A percentile compares a stretch with the other conserved stretches of the same genome.
These are phyloP conservation scores for Ceratocystis diversiconidia DNA, from an alignment of 2,329 filamentous ascomycete species.

Conservation along the genomic window DNA sequence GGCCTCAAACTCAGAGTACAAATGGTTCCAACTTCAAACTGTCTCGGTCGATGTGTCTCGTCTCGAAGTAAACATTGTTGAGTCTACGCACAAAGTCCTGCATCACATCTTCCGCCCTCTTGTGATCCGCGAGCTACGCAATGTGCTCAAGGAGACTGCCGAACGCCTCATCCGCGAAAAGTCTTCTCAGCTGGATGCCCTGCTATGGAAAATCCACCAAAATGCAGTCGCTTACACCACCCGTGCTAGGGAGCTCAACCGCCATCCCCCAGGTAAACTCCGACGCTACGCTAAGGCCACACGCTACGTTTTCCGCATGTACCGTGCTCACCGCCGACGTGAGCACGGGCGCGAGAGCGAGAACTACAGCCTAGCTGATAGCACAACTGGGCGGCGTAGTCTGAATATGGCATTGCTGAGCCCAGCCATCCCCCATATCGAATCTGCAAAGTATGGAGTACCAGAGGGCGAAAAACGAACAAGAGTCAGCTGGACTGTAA, in stretches of 20 bases:
- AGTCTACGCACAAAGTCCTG: constrained; percentile 88
- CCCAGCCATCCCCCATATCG: background rate
- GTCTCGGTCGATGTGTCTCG: constrained; percentile 72
- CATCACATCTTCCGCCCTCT: constrained; percentile 79
- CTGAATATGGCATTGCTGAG: background rate
- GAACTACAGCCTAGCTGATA: background rate
- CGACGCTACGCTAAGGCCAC: constrained; percentile 52
- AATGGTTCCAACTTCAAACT: constrained; percentile 92
- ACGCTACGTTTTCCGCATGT: constrained; percentile 8
- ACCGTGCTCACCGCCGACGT: constrained; percentile 2
- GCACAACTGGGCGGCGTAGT: background rate
- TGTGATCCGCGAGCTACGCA: constrained; percentile 68
- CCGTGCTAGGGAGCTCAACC: constrained; percentile 44
- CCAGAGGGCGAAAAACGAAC: constrained; percentile 26
- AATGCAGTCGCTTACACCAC: constrained; percentile 63
- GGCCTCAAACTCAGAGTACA: background rate
- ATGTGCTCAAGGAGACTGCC: constrained; percentile 70
- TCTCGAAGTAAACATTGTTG: constrained; percentile 76
- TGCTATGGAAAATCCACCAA: constrained; percentile 63
- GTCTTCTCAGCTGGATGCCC: constrained; percentile 57
- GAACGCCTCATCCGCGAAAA: constrained; percentile 82
- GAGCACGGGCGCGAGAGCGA: constrained; percentile 5
- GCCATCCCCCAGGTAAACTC: constrained; percentile 70
- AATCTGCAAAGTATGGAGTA: background rate
- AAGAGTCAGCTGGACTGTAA: constrained; percentile 27